Percentiles rank a stretch among this genome's conserved stretches.
phyloP scores from a whole-genome alignment of 2,329 filamentous ascomycete genomes.

The Pezicula carpinea region DNA sequence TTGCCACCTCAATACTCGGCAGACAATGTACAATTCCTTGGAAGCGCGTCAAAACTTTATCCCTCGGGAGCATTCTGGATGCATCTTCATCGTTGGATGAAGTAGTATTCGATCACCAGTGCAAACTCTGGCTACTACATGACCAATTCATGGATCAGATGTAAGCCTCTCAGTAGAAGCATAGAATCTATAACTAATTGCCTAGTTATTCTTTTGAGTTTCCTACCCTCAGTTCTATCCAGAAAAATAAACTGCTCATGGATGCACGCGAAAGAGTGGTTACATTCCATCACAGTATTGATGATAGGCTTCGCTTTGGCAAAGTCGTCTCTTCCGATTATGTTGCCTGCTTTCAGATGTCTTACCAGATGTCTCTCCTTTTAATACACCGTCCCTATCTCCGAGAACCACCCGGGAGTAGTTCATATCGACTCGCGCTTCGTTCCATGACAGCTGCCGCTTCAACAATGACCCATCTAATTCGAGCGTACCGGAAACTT shows the following conservation, averaged over 20 bases:
- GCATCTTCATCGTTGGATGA: not conserved
- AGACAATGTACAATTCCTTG: constrained; percentile 4
- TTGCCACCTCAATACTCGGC: constrained; percentile 5
- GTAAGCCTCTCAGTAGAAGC: not conserved
- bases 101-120: constrained; percentile 5
- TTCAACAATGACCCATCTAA: constrained; percentile 1
- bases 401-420: not conserved
- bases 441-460: constrained; percentile 5
- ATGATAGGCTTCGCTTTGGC: not conserved
- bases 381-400: constrained; percentile 8
- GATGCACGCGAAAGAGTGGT: not conserved
- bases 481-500: not conserved
- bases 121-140: constrained; percentile 4
- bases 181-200: not conserved
- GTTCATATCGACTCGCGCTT: constrained; percentile 4
- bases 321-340: not conserved
- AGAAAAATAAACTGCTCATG: not conserved
- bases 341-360: constrained; percentile 7
- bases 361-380: constrained; percentile 9
- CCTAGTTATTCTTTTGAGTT: not conserved
- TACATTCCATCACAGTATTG: not conserved
- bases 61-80: not conserved
- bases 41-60: not conserved
- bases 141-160: constrained; percentile 12
- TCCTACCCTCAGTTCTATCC: not conserved